These are phyloP conservation scores for Acanthamoeba rhysodes DNA, from an alignment of 208 protist species.

Conservation along the genomic window DNA sequence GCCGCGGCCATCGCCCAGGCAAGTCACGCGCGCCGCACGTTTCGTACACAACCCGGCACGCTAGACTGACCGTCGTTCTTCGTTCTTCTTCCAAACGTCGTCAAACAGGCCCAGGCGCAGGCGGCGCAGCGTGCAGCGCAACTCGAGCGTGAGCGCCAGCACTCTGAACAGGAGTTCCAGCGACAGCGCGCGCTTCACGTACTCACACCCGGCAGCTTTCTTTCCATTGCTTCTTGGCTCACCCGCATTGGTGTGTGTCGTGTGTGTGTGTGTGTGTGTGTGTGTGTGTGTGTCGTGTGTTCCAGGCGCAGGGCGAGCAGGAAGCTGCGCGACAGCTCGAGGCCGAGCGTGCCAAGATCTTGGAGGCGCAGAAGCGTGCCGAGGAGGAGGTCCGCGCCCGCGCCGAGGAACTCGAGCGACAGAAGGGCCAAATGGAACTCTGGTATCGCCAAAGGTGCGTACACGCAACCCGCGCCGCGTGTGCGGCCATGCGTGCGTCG, in stretches of 20 bases:
- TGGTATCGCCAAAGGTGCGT: slow-evolving; percentile 15
- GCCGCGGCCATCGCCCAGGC: background rate
- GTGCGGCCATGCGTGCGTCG: background rate
- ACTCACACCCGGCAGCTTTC: background rate
- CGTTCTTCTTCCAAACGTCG: background rate
- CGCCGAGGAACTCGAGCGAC: slow-evolving; percentile 3
- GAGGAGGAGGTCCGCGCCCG: slow-evolving; percentile 13
- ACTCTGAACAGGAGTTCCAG: background rate
- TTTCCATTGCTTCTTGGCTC: too few species aligned
- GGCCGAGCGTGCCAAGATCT: background rate
- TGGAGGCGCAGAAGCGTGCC: slow-evolving; percentile 1
- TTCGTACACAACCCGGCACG: too few species aligned
- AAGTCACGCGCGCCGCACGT: too few species aligned
- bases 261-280: background rate
- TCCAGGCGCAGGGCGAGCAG: slow-evolving; percentile 16
- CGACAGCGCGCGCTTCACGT: slow-evolving; percentile 9
- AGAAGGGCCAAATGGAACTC: slow-evolving; percentile 18
- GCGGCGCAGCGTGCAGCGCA: background rate
- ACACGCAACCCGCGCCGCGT: too few species aligned
- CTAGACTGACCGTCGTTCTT: background rate
- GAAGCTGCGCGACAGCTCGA: background rate
- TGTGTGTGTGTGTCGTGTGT: background rate
- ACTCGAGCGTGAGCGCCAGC: background rate
- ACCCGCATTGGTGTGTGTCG: background rate
- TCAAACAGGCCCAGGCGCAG: background rate